Conservation (phyloP, 73 alveolate genomes). For the Tetrahymena thermophila region DNA sequence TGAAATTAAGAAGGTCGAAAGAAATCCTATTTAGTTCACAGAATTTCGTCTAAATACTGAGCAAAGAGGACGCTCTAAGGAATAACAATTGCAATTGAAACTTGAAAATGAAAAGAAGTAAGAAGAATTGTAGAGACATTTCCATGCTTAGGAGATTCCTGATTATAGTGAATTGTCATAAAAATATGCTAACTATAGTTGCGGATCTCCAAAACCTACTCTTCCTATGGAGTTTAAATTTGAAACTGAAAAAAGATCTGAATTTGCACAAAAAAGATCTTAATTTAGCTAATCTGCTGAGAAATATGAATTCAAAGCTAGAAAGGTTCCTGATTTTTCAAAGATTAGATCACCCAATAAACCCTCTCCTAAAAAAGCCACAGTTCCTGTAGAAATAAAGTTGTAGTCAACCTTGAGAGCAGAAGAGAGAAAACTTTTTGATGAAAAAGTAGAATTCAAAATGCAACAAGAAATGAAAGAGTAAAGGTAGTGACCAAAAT, state of each 20-base stretch:
- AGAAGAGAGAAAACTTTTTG: neutral
- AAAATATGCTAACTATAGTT: neutral
- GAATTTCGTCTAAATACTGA: neutral
- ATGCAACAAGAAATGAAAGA: neutral
- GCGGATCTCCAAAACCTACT: neutral
- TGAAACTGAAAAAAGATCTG: neutral
- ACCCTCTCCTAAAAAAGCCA: neutral
- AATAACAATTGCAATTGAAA: neutral
- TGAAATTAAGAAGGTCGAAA: neutral
- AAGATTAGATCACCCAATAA: neutral
- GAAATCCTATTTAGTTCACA: neutral
- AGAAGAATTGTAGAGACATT: neutral
- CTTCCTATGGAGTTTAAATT: neutral
- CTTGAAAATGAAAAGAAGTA: neutral
- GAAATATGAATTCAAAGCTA: neutral
- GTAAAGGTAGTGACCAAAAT: neutral
- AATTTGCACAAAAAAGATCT: neutral
- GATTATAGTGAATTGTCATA: neutral
- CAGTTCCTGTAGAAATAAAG: neutral
- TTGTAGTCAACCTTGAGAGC: neutral
- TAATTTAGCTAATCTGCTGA: neutral
- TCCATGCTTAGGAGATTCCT: neutral
- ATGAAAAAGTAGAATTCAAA: neutral
- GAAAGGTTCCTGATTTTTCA: neutral
- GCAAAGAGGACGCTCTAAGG: neutral